Base-by-base conservation (phyloP, 345 rosid genomes). In the Erodium maritimum region DNA sequence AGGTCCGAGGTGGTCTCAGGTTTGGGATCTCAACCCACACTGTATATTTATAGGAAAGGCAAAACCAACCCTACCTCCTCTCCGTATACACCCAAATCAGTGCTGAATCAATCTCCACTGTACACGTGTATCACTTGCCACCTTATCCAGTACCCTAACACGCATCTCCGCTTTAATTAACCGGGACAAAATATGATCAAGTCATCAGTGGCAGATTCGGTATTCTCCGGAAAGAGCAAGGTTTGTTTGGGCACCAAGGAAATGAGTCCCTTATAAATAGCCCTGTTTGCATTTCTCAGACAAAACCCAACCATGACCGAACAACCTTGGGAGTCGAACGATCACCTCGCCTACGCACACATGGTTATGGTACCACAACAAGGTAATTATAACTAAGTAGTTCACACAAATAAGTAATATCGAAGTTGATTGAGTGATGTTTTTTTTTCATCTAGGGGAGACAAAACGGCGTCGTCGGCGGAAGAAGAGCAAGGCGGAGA, bases 401-500 rank as follows among this genome's bases (percentile, higher is more conserved):
- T n/a, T n/a, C n/a, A n/a, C n/a, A n/a, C n/a, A n/a, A n/a, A n/a
- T n/a, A n/a, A n/a, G n/a, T n/a, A n/a, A n/a, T n/a, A n/a, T n/a
- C n/a, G n/a, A n/a, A n/a, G n/a, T n/a, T n/a, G n/a, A n/a, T n/a
- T n/a, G n/a, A n/a, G n/a, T n/a, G n/a, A n/a, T 54, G 24, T 20
- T 20, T 20, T 54, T 1, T 2, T 54, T 54, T 29, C 8, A 5
- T 29, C 10, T 20, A 54, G 56, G 19, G 56, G 83, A 72, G 52
- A 19, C 69, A 4, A 87, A 83, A 50, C 79, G 80, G 42, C 69
- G 86, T 45, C 58, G 94, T 23, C 71, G 86, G 67, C 70, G 84
- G 33, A 85, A 71, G 83, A 85, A 73, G 77, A 80, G 63, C 57
- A 80, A 71, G 59, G 83, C 75, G 21, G 81, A 67, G 55, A 64